Base-by-base conservation (phyloP, 768 basidiomycete genomes). In the Mycena metata region DNA sequence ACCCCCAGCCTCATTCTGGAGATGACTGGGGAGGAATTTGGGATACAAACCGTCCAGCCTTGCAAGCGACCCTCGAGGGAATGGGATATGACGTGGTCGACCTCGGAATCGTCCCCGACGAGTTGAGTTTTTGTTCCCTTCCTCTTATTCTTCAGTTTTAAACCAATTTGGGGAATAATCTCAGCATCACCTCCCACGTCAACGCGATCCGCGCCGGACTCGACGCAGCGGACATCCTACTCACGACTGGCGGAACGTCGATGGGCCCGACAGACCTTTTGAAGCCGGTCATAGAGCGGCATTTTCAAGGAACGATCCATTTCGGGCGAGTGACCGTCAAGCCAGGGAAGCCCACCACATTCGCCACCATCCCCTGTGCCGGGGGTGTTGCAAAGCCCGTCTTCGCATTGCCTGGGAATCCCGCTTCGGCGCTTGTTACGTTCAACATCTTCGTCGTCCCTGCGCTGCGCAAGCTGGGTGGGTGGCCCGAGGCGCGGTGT, bases 391-490 rank as follows among this genome's bases (percentile, higher is more conserved):
- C 76, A 35, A 94, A 91, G 72, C 89, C 90, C 6, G 74, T 94
- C 13, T 96, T 97, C 74, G 94, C 93, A 0, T 85, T 97, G 2
- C 95, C 95, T 0, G 95, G 95, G 1, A 96, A 96, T 76, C 95
- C 95, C 0, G 95, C 95, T 0, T 91, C 91, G 5, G 95, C 95
- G 17, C 83, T 97, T 21, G 94, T 96, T 15, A 94, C 90, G 9
- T 96, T 96, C 79, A 86, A 94, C 72, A 76, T 96, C 2, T 96
- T 96, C 74, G 94, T 95, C 19, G 76, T 96, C 0, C 95, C 95
- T 9, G 92, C 94, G 11, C 81, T 96, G 50, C 81, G 94, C 65
- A 84, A 78, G 60, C 78, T 96, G 49, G 92, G 91, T 1, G 93
- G 93, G 3, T 95, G 88, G 88, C 84, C 85, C 0, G 76, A 77